Conservation (phyloP, 805 yeast genomes). For the Nakazawaea ambrosiae region DNA sequence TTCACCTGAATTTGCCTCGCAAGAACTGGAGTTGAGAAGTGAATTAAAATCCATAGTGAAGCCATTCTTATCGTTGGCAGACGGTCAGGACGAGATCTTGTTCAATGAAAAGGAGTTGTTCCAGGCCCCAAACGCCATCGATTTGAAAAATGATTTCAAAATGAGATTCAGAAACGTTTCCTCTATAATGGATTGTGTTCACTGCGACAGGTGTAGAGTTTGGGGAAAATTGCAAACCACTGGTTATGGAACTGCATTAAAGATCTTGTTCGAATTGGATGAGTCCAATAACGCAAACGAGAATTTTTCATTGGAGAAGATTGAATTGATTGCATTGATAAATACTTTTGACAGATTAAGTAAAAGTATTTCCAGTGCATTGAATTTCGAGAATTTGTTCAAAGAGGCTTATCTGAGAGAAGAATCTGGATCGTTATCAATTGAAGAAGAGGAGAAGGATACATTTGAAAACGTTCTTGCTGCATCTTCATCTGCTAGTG, state of each 20-base stretch:
- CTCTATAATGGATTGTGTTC: constrained; percentile 95
- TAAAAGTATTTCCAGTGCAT: constrained; percentile 71
- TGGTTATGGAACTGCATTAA: constrained; percentile 96
- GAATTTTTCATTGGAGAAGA: constrained; percentile 48
- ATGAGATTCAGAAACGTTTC: constrained; percentile 83
- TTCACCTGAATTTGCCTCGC: constrained; percentile 18
- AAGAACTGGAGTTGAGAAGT: constrained; percentile 21
- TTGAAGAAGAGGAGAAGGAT: constrained; percentile 20
- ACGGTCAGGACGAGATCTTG: constrained; percentile 18
- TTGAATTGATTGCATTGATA: constrained; percentile 83
- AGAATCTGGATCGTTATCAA: constrained; percentile 24
- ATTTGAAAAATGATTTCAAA: constrained; percentile 80
- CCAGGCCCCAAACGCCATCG: constrained; percentile 37
- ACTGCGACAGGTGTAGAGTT: constrained; percentile 93
- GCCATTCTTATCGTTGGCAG: constrained; percentile 20
- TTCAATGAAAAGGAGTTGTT: constrained; percentile 41
- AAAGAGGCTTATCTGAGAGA: constrained; percentile 55
- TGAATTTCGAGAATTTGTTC: constrained; percentile 58
- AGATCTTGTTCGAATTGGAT: constrained; percentile 75
- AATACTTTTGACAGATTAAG: constrained; percentile 92
- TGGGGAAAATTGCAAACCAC: constrained; percentile 98
- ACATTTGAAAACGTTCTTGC: neutral
- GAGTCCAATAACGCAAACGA: constrained; percentile 37
- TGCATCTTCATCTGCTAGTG: neutral
- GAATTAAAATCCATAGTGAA: constrained; percentile 25